Conservation (phyloP, 2,329 filamentous ascomycete genomes). For the Chalaropsis ovoidea region DNA sequence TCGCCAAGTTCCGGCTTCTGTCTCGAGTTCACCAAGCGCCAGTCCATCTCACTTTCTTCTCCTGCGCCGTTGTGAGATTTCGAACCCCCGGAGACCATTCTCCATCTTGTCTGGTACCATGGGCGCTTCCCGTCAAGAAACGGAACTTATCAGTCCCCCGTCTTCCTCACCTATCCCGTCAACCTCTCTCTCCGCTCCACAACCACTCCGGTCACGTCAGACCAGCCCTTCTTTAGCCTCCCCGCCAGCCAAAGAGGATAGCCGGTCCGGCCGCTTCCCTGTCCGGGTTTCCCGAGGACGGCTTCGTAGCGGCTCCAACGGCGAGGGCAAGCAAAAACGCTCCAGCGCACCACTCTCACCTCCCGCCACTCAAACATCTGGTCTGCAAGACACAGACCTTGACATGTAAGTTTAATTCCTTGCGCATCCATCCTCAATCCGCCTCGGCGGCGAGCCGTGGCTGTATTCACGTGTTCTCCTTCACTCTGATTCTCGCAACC, state of each 20-base stretch:
- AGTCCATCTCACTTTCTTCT: neutral
- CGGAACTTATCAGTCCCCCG: slow-evolving; percentile 11
- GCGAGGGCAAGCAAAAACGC: slow-evolving; percentile 16
- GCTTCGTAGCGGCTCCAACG: slow-evolving; percentile 4
- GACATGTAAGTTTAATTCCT: slow-evolving; percentile 22
- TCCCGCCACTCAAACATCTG: neutral
- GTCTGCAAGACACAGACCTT: slow-evolving; percentile 15
- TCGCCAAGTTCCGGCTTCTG: neutral
- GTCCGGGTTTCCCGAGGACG: slow-evolving; percentile 22
- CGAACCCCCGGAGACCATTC: neutral
- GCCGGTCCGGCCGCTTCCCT: slow-evolving; percentile 21
- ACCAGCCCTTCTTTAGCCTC: slow-evolving; percentile 2
- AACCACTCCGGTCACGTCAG: slow-evolving; percentile 5
- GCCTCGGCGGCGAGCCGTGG: too few relatives aligned
- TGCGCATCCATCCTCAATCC: neutral
- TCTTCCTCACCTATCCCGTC: slow-evolving; percentile 13
- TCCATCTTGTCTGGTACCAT: slow-evolving; percentile 1
- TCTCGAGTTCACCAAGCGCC: too few relatives aligned
- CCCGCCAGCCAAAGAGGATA: slow-evolving; percentile 17
- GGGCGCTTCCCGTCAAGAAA: slow-evolving; percentile 11
- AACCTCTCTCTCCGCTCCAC: neutral
- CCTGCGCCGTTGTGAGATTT: neutral
- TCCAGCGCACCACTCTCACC: slow-evolving; percentile 13
- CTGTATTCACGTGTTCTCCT: neutral
- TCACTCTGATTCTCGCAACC: neutral